Evolutionary conservation across 2,329 filamentous ascomycete species (phyloP).

Genomic region (Verticillium longisporum): DNA sequence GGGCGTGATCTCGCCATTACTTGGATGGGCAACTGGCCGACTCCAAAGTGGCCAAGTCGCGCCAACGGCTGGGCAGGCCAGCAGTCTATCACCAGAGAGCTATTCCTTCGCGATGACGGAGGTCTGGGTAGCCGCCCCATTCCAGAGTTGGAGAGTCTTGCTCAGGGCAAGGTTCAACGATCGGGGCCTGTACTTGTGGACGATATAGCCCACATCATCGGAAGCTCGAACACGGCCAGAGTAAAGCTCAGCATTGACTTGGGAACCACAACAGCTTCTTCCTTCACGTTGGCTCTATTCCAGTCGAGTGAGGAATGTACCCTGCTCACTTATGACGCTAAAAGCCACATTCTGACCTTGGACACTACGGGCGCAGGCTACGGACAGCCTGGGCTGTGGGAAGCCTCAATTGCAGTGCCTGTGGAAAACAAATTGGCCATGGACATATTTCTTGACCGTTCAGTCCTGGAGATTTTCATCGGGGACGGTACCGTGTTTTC

Average conservation of each 20-base stretch:
- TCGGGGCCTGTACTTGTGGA: conserved; percentile 11
- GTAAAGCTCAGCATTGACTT: conserved; percentile 18
- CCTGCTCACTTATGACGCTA: conserved; percentile 14
- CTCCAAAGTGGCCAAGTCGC: conserved; percentile 17
- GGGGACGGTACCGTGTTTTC: conserved; percentile 20
- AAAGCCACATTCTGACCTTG: conserved; percentile 15
- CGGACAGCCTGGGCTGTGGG: conserved; percentile 19
- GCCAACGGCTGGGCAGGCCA: conserved; percentile 20
- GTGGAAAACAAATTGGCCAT: conserved; percentile 15
- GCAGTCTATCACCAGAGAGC: conserved; percentile 20
- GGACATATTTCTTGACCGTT: conserved; percentile 21
- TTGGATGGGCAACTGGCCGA: conserved; percentile 19
- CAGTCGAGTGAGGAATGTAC: conserved; percentile 16
- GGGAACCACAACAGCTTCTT: conserved; percentile 14
- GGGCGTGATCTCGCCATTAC: conserved; percentile 18
- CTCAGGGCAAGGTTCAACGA: conserved; percentile 9
- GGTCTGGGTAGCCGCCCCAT: conserved; percentile 19
- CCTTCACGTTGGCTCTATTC: conserved; percentile 17
- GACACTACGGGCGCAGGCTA: conserved; percentile 22
- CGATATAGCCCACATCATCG: conserved; percentile 10
- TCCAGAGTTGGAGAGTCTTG: conserved; percentile 14
- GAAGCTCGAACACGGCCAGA: conserved; percentile 15
- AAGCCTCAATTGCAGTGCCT: conserved; percentile 12
- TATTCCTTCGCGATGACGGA: conserved; percentile 19
- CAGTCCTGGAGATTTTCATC: conserved; percentile 19